phyloP scores from a whole-genome alignment of 805 yeast species.

The Lipomyces japonicus region DNA sequence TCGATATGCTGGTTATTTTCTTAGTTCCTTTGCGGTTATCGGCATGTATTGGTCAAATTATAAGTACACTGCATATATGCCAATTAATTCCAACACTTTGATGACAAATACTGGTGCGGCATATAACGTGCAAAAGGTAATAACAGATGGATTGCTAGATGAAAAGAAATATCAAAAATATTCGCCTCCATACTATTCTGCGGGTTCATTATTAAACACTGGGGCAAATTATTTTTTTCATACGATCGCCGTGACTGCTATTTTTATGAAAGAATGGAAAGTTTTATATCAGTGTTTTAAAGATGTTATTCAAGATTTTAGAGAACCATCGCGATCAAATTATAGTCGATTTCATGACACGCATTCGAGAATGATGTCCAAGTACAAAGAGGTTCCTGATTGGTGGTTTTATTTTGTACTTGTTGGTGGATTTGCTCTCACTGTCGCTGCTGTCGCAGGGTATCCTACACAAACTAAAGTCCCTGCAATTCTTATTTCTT shows the following conservation, averaged over 20 bases:
- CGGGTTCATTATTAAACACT: constrained; percentile 49
- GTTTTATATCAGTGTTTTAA: not conserved
- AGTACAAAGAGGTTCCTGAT: constrained; percentile 45
- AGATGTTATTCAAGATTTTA: constrained; percentile 28
- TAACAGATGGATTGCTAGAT: constrained; percentile 46
- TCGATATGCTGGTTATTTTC: constrained; percentile 43
- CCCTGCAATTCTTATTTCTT: constrained; percentile 59
- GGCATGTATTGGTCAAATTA: constrained; percentile 51
- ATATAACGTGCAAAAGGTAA: constrained; percentile 51
- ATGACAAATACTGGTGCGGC: constrained; percentile 50
- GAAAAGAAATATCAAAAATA: constrained; percentile 49
- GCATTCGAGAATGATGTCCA: constrained; percentile 5
- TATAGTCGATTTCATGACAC: constrained; percentile 28
- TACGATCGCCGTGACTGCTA: constrained; percentile 7
- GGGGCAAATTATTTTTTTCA: constrained; percentile 58
- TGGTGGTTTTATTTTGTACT: constrained; percentile 56
- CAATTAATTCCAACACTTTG: constrained; percentile 46
- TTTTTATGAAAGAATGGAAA: constrained; percentile 6
- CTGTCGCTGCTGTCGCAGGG: constrained; percentile 40
- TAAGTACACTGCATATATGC: constrained; percentile 55
- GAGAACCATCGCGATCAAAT: not conserved
- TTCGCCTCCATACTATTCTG: constrained; percentile 60
- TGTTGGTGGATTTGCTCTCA: constrained; percentile 46
- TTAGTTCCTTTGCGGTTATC: constrained; percentile 50
- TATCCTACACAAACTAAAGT: constrained; percentile 47